Percentiles rank a stretch among this genome's conserved stretches.
These are phyloP conservation scores for Eucalyptus grandis DNA, from an alignment of 345 rosid genomes.

Conservation along the genomic window DNA sequence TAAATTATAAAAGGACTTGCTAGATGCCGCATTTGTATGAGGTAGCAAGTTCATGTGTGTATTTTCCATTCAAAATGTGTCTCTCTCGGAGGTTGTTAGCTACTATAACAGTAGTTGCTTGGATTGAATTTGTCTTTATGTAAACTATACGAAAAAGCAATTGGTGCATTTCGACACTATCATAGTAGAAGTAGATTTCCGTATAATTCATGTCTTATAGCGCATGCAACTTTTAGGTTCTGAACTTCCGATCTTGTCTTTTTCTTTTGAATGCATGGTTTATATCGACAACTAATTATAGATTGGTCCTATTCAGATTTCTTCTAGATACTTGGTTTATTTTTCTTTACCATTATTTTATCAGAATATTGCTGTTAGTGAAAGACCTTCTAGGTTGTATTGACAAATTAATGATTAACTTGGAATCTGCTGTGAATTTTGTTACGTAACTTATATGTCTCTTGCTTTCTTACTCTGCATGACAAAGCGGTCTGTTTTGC, in stretches of 20 bases:
- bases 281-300: neutral
- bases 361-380: neutral
- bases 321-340: neutral
- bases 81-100: neutral
- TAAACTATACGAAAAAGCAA: neutral
- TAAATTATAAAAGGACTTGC: neutral
- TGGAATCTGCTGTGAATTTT: neutral
- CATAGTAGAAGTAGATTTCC: neutral
- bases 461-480: neutral
- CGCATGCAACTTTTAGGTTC: fast-evolving
- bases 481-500: neutral
- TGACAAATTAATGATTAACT: neutral
- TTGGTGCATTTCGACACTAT: neutral
- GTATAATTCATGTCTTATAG: neutral
- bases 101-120: fast-evolving
- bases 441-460: neutral
- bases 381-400: neutral
- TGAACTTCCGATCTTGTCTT: neutral
- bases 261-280: neutral
- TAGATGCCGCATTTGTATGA: neutral
- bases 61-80: neutral
- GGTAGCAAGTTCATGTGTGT: neutral
- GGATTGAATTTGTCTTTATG: neutral
- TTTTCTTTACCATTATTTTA: neutral
- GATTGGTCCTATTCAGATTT: neutral